Evolutionary conservation across 331 rosid species (phyloP).

Genomic region (Saraca asoca): DNA sequence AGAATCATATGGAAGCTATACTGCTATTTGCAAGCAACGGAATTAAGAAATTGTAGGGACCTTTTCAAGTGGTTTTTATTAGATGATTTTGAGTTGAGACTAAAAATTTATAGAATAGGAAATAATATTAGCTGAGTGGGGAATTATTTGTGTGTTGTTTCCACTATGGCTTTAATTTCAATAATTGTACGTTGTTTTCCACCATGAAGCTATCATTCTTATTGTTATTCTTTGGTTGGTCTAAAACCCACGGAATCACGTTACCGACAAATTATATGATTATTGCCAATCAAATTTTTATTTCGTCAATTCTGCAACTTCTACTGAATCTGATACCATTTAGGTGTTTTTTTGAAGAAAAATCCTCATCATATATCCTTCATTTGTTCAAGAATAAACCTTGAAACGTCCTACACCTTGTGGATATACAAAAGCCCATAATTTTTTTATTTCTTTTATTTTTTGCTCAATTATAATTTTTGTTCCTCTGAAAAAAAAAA

Average conservation of each 20-base stretch:
- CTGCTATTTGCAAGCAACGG: too few relatives aligned
- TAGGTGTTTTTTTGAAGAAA: slow-evolving; percentile 1
- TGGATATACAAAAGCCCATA: too few relatives aligned
- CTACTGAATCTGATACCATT: slow-evolving; percentile 36
- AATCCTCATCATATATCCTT: neutral
- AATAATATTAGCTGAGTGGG: too few relatives aligned
- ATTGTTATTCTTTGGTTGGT: neutral
- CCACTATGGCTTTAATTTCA: neutral
- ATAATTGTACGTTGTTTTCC: slow-evolving; percentile 5
- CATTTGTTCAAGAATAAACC: neutral
- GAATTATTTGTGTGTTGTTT: neutral
- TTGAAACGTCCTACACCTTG: too few relatives aligned
- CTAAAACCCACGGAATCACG: slow-evolving; percentile 29
- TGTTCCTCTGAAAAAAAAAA: neutral
- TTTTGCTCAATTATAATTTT: too few relatives aligned
- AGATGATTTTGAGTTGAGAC: too few relatives aligned
- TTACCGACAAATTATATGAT: slow-evolving; percentile 32
- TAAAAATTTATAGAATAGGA: too few relatives aligned
- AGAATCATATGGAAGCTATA: too few relatives aligned
- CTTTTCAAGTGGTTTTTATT: too few relatives aligned
- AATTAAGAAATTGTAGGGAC: too few relatives aligned
- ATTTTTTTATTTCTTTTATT: too few relatives aligned
- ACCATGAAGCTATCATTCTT: slow-evolving; percentile 33
- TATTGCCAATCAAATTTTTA: slow-evolving; percentile 9
- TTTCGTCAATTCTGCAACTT: slow-evolving; percentile 9